Evolutionary conservation across 2,329 filamentous ascomycete genomes (phyloP).

Genomic region (Epichloe brachyelytri): DNA sequence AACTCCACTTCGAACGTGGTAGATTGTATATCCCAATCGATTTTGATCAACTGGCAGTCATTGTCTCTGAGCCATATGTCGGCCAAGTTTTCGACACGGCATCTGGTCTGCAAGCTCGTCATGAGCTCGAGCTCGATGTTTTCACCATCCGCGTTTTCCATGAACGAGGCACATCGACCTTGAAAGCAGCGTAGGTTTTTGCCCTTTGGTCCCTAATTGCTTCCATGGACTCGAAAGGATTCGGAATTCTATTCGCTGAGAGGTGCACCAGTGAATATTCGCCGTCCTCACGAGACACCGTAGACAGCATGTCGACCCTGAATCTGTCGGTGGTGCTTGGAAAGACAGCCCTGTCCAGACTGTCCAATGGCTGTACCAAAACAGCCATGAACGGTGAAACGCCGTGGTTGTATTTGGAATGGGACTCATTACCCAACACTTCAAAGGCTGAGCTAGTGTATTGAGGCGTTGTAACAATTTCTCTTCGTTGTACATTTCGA

Average conservation of each 20-base stretch:
- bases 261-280: conserved; percentile 15
- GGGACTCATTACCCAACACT: conserved; percentile 19
- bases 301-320: conserved; percentile 14
- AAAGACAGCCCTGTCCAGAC: conserved; percentile 11
- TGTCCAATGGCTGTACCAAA: conserved; percentile 16
- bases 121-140: conserved; percentile 36
- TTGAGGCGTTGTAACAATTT: conserved; percentile 15
- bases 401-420: conserved; percentile 17
- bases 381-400: conserved; percentile 19
- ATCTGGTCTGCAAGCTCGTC: conserved; percentile 50
- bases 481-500: conserved; percentile 22
- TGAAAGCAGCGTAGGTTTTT: conserved; percentile 18
- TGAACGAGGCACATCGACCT: conserved; percentile 20
- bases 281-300: conserved; percentile 10
- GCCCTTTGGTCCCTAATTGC: conserved; percentile 3
- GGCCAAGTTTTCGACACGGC: conserved; percentile 17
- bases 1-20: conserved; percentile 22
- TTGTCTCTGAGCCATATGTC: conserved; percentile 8
- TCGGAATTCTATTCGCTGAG: conserved; percentile 14
- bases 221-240: conserved; percentile 17
- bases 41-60: conserved; percentile 12
- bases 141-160: conserved; percentile 13
- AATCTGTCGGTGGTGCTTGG: conserved; percentile 17
- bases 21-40: conserved; percentile 15
- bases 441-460: conserved; percentile 9